Base-by-base conservation (phyloP, 2,329 filamentous ascomycete species). In the Celoporthe dispersa region DNA sequence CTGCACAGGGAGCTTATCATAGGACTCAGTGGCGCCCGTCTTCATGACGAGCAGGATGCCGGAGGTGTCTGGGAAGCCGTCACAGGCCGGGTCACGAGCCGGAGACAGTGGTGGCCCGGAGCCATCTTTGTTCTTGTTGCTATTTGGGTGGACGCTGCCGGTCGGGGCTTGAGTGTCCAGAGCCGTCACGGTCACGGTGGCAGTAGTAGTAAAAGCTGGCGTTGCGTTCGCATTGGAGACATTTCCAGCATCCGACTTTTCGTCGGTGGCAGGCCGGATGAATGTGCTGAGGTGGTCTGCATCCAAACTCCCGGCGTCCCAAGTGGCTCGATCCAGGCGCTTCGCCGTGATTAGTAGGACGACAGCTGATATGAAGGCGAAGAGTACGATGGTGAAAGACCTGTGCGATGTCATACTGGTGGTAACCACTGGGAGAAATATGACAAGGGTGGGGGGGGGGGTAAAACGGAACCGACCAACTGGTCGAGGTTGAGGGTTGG, bases 1-100 rank as follows among this genome's bases (percentile, higher is more conserved):
- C 70, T 89, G 87, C 2, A 84, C 85, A 9, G 87, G 86, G 4
- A 90, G 76, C 72, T 85, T 85, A 35, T 85, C 82, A 73, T 82
- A 86, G 16, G 84, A 80, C 75, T 88, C 86, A 59, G 85, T 87
- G 2, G 86, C 85, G 61, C 87, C 87, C 1, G 87, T 89, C 78
- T 89, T 89, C 79, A 90, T 84, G 68, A 89, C 81, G 37, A 89
- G 78, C 41, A 84, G 78, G 44, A 86, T 79, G 72, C 82, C 81
- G 60, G 82, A 82, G 14, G 81, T 82, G 68, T 84, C 80, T 14
- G 84, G 82, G 63, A 85, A 82, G 62, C 74, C 71, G 31, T 76
- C 74, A 73, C 79, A 79, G 2, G 64, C 28, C 5, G 67, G 72
- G 39, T 73, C 70, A 12, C 64, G 70, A 11, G 11, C 51, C 3